Percentiles rank a stretch among this genome's conserved stretches.
Conservation (phyloP, 176 grass and related monocot genomes). For the Carex myosuroides region DNA sequence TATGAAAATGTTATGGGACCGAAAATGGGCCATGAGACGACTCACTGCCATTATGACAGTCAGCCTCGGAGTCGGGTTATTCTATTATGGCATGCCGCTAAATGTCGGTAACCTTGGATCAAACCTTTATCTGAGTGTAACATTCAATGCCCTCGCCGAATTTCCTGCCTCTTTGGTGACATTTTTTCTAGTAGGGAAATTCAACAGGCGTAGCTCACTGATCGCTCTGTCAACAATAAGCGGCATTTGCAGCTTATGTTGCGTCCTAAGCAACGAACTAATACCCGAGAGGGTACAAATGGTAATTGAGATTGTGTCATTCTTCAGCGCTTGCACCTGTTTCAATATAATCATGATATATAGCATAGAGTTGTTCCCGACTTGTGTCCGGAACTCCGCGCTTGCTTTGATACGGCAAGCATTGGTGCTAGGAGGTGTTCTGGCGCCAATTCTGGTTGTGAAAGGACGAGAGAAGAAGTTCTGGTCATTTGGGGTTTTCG, state of each 20-base stretch:
- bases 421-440: slow-evolving; percentile 54
- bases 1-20: slow-evolving; percentile 38
- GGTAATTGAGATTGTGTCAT: slow-evolving; percentile 53
- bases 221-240: slow-evolving; percentile 33
- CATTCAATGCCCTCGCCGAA: slow-evolving; percentile 74
- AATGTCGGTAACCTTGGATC: slow-evolving; percentile 81
- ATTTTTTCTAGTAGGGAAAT: slow-evolving; percentile 35
- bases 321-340: slow-evolving; percentile 72
- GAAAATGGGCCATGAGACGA: slow-evolving; percentile 59
- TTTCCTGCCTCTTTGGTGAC: slow-evolving; percentile 46
- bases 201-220: slow-evolving; percentile 54
- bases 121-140: slow-evolving; percentile 75
- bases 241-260: slow-evolving; percentile 45
- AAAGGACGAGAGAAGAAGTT: slow-evolving; percentile 50
- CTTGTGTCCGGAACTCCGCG: slow-evolving; percentile 71
- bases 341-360: slow-evolving; percentile 65
- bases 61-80: slow-evolving; percentile 60
- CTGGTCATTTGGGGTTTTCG: slow-evolving; percentile 73
- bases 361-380: slow-evolving; percentile 86
- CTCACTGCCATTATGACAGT: slow-evolving; percentile 51
- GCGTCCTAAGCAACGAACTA: slow-evolving; percentile 28
- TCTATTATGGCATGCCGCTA: slow-evolving; percentile 91
- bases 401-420: slow-evolving; percentile 61
- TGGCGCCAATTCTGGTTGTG: slow-evolving; percentile 59
- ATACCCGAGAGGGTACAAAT: slow-evolving; percentile 30